Conservation (phyloP, 176 grass and related monocot genomes). For the Ananas comosus region DNA sequence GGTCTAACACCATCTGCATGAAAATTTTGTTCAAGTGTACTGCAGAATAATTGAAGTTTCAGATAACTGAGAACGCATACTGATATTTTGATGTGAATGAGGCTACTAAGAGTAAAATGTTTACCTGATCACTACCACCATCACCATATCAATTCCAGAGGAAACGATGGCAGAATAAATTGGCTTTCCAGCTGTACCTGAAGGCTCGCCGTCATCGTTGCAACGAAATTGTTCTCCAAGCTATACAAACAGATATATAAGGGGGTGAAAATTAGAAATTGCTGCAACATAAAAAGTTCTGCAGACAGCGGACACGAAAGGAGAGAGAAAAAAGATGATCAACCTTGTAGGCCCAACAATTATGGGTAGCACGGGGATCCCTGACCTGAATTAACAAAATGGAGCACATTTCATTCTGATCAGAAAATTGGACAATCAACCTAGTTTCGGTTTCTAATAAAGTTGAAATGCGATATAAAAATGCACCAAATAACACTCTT, state of each 20-base stretch:
- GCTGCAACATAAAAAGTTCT: not conserved
- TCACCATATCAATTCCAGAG: conserved; percentile 79
- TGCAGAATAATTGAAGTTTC: not conserved
- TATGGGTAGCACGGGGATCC: conserved; percentile 82
- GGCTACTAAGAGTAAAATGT: not conserved
- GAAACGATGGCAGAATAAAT: conserved; percentile 96
- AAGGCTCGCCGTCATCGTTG: conserved; percentile 88
- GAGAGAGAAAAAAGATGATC: not conserved
- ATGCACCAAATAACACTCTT: too few species aligned
- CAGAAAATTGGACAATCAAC: not conserved
- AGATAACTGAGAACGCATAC: not conserved
- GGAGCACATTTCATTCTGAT: conserved; percentile 1
- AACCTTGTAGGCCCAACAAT: conserved; percentile 96
- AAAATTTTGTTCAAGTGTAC: not conserved
- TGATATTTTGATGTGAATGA: not conserved
- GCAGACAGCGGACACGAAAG: not conserved
- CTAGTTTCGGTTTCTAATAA: not conserved
- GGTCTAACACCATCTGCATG: not conserved
- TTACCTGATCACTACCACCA: conserved; percentile 86
- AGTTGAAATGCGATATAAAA: too few species aligned
- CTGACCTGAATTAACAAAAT: conserved; percentile 44
- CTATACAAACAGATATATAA: conserved; percentile 26
- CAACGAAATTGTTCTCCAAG: conserved; percentile 76
- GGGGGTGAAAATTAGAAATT: not conserved
- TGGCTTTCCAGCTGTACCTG: conserved; percentile 84